phyloP scores from a whole-genome alignment of 768 basidiomycete species.

The Serendipita sp. region DNA sequence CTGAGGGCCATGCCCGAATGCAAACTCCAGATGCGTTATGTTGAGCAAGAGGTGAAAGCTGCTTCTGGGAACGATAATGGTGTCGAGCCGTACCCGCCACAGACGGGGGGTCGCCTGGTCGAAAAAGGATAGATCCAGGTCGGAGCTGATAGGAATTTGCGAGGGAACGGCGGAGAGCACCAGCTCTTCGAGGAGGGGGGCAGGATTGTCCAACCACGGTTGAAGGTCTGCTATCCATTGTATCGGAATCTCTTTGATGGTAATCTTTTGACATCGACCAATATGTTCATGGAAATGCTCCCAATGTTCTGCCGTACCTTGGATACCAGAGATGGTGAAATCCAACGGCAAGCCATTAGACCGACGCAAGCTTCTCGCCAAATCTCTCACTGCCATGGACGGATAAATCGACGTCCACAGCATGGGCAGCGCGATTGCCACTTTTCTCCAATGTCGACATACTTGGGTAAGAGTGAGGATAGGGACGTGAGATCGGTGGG shows the following conservation, averaged over 20 bases:
- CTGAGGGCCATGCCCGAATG: conserved; percentile 2
- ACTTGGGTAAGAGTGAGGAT: conserved; percentile 1
- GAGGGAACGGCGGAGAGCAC: neutral
- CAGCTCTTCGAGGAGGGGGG: neutral
- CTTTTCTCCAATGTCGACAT: conserved; percentile 2
- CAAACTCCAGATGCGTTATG: neutral
- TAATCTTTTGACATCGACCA: neutral
- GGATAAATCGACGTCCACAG: conserved; percentile 1
- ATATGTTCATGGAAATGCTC: conserved; percentile 5
- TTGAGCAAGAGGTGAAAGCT: neutral
- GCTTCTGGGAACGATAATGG: neutral
- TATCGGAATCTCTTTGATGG: conserved; percentile 1
- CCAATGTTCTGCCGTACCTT: neutral
- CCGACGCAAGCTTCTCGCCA: neutral
- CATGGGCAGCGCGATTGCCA: neutral
- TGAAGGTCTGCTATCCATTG: conserved; percentile 2
- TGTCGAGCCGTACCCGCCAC: neutral
- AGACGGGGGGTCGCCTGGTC: neutral
- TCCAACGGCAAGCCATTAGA: neutral
- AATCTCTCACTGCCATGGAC: neutral
- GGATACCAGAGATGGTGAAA: neutral
- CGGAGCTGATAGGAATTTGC: neutral
- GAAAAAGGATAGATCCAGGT: conserved; percentile 1
- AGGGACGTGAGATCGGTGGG: neutral
- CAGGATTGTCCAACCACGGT: conserved; percentile 3